A percentile compares a stretch with the other conserved stretches of the same genome.
Conservation (phyloP, 768 basidiomycete genomes). For the Tricholoma matsutake region DNA sequence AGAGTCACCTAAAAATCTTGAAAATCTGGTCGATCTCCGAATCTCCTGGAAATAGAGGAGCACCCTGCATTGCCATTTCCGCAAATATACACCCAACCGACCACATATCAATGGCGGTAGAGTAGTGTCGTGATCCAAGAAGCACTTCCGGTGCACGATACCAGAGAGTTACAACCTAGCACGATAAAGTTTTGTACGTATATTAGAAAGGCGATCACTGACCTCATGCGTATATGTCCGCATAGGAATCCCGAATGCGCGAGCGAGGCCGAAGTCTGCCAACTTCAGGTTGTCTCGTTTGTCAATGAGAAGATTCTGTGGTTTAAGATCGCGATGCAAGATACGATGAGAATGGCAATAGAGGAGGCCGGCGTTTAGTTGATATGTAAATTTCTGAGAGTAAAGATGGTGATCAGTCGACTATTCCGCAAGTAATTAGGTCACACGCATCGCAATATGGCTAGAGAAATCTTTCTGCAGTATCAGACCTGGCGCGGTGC, state of each 20-base stretch:
- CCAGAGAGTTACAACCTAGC: slow-evolving; percentile 97
- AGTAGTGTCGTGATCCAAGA: slow-evolving; percentile 93
- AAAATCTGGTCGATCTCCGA: slow-evolving; percentile 99
- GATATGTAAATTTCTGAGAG: slow-evolving; percentile 90
- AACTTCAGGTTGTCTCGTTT: slow-evolving; percentile 88
- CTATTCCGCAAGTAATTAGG: not conserved
- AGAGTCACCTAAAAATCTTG: slow-evolving; percentile 87
- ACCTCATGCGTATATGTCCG: slow-evolving; percentile 99
- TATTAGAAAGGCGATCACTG: slow-evolving; percentile 16
- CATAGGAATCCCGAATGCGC: slow-evolving; percentile 98
- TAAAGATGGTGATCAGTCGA: not conserved
- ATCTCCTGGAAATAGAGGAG: slow-evolving; percentile 95
- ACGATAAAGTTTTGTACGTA: not conserved
- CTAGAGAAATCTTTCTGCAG: too few relatives aligned
- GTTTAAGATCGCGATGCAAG: slow-evolving; percentile 95
- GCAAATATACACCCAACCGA: slow-evolving; percentile 99
- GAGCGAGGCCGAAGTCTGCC: slow-evolving; percentile 93
- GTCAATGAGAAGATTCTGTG: slow-evolving; percentile 94
- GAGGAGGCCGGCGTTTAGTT: slow-evolving; percentile 85
- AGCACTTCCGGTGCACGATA: slow-evolving; percentile 98
- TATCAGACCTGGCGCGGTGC: too few relatives aligned
- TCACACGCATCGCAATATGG: not conserved
- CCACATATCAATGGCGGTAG: slow-evolving; percentile 99
- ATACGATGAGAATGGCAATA: slow-evolving; percentile 96
- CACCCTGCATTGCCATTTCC: slow-evolving; percentile 93